phyloP scores from a whole-genome alignment of 306 rosid genomes.

The Quercus variabilis region DNA sequence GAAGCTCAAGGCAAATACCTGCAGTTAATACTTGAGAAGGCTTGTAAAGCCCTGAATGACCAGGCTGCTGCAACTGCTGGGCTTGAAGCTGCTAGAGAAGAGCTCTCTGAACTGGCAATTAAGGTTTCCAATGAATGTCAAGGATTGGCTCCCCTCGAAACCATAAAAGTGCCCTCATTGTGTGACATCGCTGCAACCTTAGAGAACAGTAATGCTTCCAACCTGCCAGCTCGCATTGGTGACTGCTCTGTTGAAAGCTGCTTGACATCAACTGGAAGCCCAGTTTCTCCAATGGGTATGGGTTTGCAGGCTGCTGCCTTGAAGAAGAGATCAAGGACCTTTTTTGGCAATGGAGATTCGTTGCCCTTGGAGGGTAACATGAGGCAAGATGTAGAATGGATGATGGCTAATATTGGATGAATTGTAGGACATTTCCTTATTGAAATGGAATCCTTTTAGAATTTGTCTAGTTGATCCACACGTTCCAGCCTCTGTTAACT shows the following conservation, averaged over 20 bases:
- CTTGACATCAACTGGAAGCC: conserved; percentile 42
- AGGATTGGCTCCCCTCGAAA: conserved; percentile 30
- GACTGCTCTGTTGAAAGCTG: conserved; percentile 48
- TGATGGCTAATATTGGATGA: conserved; percentile 52
- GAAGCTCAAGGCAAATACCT: conserved; percentile 64
- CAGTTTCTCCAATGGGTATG: conserved; percentile 38
- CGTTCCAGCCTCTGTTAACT: conserved; percentile 2
- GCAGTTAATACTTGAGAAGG: conserved; percentile 59
- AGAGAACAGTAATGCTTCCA: conserved; percentile 25
- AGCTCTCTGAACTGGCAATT: conserved; percentile 52
- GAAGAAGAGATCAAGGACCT: conserved; percentile 50
- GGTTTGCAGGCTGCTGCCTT: conserved; percentile 24
- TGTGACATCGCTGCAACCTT: conserved; percentile 34
- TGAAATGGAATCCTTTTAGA: background rate
- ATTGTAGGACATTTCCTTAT: background rate
- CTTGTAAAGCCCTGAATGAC: conserved; percentile 41
- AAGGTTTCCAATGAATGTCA: conserved; percentile 37
- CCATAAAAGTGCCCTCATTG: conserved; percentile 31
- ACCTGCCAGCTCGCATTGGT: conserved; percentile 27
- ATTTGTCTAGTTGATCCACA: conserved; percentile 14
- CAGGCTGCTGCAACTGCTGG: conserved; percentile 40
- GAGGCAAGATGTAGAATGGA: conserved; percentile 52
- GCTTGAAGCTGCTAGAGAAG: conserved; percentile 50
- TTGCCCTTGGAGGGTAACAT: conserved; percentile 39
- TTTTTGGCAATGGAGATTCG: conserved; percentile 38